Conservation (phyloP, 1,139 yeast genomes). For the Torulaspora pretoriensis region DNA sequence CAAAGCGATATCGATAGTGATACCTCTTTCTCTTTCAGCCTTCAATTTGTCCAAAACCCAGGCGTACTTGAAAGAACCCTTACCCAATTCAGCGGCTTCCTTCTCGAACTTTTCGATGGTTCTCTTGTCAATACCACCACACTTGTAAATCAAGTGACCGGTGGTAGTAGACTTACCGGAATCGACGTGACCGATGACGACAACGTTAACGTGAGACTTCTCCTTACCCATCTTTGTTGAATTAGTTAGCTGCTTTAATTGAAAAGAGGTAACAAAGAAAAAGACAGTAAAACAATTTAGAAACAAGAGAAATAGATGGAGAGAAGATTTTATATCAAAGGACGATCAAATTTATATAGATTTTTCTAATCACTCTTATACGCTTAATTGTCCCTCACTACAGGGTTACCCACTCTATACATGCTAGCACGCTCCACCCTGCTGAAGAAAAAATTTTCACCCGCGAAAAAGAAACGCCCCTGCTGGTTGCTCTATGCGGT, state of each 20-base stretch:
- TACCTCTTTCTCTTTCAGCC: slow-evolving; percentile 98
- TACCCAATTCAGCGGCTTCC: slow-evolving; percentile 98
- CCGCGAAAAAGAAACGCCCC: slow-evolving; percentile 1
- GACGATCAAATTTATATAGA: slow-evolving; percentile 1
- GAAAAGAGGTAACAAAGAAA: neutral
- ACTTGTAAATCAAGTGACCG: slow-evolving; percentile 98
- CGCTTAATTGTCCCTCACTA: slow-evolving; percentile 3
- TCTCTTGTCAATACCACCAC: slow-evolving; percentile 91
- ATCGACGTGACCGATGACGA: slow-evolving; percentile 99
- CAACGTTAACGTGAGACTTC: slow-evolving; percentile 97
- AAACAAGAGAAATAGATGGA: neutral
- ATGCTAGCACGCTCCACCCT: neutral
- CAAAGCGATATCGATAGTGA: slow-evolving; percentile 90
- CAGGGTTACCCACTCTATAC: neutral
- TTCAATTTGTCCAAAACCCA: slow-evolving; percentile 94
- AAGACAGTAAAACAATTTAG: neutral
- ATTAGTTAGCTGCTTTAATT: slow-evolving; percentile 10
- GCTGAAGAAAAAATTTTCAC: slow-evolving; percentile 5
- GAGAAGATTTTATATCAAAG: slow-evolving; percentile 1
- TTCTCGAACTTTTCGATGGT: slow-evolving; percentile 98
- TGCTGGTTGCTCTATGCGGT: slow-evolving; percentile 3
- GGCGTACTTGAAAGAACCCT: slow-evolving; percentile 98
- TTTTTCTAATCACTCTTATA: slow-evolving; percentile 11
- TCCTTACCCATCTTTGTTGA: slow-evolving; percentile 65
- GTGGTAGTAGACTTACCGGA: slow-evolving; percentile 98